Conservation (phyloP, 805 yeast species). For the Sugiyamaella marilandica region DNA sequence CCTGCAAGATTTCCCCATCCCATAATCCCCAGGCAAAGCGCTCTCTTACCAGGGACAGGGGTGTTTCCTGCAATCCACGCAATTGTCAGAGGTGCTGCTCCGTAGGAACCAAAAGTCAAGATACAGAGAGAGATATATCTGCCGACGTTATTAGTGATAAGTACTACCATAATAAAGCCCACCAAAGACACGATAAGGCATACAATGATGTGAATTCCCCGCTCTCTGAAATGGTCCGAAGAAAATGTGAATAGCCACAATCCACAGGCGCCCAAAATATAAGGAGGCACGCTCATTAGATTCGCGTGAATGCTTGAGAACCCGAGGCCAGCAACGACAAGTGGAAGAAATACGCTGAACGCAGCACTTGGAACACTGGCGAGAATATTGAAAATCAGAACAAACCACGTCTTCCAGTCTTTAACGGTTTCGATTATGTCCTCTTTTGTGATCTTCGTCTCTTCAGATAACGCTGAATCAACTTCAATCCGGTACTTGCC, state of each 20-base stretch:
- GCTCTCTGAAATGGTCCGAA: slow-evolving; percentile 5
- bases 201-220: slow-evolving; percentile 1
- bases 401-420: slow-evolving; percentile 6
- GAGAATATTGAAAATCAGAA: slow-evolving; percentile 2
- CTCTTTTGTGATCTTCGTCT: neutral
- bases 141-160: slow-evolving; percentile 4
- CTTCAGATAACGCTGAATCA: slow-evolving; percentile 4
- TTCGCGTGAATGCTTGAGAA: slow-evolving; percentile 57
- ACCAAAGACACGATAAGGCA: neutral
- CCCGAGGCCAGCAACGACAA: slow-evolving; percentile 49
- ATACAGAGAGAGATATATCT: slow-evolving; percentile 5
- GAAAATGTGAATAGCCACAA: slow-evolving; percentile 5
- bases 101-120: slow-evolving; percentile 5
- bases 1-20: slow-evolving; percentile 8
- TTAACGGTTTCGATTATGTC: slow-evolving; percentile 3
- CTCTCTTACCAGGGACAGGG: slow-evolving; percentile 6
- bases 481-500: neutral
- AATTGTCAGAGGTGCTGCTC: slow-evolving; percentile 6
- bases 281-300: slow-evolving; percentile 14
- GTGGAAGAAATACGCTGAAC: slow-evolving; percentile 44
- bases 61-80: slow-evolving; percentile 7
- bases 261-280: slow-evolving; percentile 4
- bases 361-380: slow-evolving; percentile 8
- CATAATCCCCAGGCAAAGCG: slow-evolving; percentile 4
- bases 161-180: slow-evolving; percentile 2